These are phyloP conservation scores for Blepharisma japonicum DNA, from an alignment of 73 alveolate species.

Conservation along the genomic window DNA sequence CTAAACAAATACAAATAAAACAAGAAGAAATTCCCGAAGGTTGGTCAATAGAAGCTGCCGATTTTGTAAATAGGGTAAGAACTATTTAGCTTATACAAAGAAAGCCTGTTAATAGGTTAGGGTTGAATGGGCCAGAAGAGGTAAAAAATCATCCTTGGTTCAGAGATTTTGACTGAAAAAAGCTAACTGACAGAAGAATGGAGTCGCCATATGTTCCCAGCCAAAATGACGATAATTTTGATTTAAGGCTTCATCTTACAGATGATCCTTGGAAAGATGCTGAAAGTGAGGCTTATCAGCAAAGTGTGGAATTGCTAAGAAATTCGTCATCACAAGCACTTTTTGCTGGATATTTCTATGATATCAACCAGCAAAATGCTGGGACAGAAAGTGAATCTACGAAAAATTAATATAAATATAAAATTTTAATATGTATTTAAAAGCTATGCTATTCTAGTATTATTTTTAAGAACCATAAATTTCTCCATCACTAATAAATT, in stretches of 20 bases:
- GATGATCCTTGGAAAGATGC: no score
- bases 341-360: no score
- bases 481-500: no score
- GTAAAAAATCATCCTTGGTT: conserved; percentile 86
- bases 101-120: conserved; percentile 82
- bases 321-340: no score
- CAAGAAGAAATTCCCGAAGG: conserved; percentile 67
- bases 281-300: no score
- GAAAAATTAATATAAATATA: no score
- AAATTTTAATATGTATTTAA: no score
- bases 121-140: conserved; percentile 83
- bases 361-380: no score
- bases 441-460: no score
- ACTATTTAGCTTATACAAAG: conserved; percentile 67
- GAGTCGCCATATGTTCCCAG: conserved; percentile 34
- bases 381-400: no score
- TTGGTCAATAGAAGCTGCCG: conserved; percentile 83
- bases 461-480: no score
- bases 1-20: conserved; percentile 62
- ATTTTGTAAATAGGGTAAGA: conserved; percentile 82
- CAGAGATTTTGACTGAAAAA: conserved; percentile 78
- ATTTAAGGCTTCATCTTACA: not conserved
- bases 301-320: no score
- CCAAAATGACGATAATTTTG: conserved; percentile 37
- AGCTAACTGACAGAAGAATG: conserved; percentile 33